Evolutionary conservation across 148 eudicot species (phyloP), one percentile per base, ranked within the genome.

Genomic region (Vaccinium myrtillus): DNA sequence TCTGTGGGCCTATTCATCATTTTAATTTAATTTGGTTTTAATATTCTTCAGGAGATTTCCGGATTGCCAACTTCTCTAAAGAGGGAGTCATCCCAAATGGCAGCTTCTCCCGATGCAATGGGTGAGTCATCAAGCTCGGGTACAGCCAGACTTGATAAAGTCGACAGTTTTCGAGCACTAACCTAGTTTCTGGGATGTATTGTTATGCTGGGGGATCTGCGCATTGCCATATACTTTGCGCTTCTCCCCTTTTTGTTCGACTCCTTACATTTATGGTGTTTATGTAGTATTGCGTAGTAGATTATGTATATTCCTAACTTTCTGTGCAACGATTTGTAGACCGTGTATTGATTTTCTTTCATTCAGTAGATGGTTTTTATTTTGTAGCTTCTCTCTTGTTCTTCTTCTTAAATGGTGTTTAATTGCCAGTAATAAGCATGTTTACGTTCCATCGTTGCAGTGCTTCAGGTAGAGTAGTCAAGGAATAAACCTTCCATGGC

Each of bases 51-150:
- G 91, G 93, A 91, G 82, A 87, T 89, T 36, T 91, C 93, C 10
- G 91, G 91, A 71, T 70, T 91, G 84, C 93, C 91, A 74, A 86
- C 90, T 54, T 89, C 87, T 23, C 77, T 91, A 70, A 90, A 87
- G 81, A 87, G 84, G 86, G 90, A 88, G 67, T 71, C 87, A 30
- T 56, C 89, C 56, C 90, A 83, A 61, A 85, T 63, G 67, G 87
- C 79, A 3, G 87, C 86, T 86, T 79, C 92, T 82, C 83, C 89
- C n/a, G 92, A 87, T 86, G 86, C 85, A 3, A 87, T 87, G 91
- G 92, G 92, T 18, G 91, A 90, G 46, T 86, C 92, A 43, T 90
- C 92, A 12, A 90, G 92, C 84, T 90, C 91, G 18, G 89, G 92
- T 75, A 87, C 88, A 54, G 84, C 90, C 77, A 88, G 89, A 81